Evolutionary conservation across 345 rosid species (phyloP), one percentile per base, ranked within the genome.

Genomic region (Acer negundo): DNA sequence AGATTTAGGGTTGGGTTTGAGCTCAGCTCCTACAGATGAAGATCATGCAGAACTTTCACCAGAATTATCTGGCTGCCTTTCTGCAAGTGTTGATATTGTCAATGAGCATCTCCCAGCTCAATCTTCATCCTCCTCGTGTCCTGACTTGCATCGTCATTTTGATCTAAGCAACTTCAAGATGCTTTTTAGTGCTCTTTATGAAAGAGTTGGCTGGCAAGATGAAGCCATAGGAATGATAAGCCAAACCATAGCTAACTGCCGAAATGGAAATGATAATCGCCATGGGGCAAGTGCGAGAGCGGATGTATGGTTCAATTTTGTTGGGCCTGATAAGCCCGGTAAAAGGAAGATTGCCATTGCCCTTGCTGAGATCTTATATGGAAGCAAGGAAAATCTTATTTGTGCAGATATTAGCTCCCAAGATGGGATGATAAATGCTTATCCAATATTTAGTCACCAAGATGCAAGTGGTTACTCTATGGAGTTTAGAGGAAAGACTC

Each of bases 261-360:
- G 74, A 72, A 53, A 77, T 59, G 75, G 81, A 80, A 80, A 71
- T 13, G 77, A 68, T 35, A 82, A 67, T 35, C 69, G 44, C 40
- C 74, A 46, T 4, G 78, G 62, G 67, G 77, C 47, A 17, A 44
- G 82, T 38, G 70, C 79, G 49, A 83, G 94, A 76, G 84, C 90
- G 58, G 93, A 91, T 78, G 73, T 90, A 53, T 93, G 97, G 95
- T 77, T 93, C 58, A 85, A 84, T 80, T 89, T 93, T 75, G 81
- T 82, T 11, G 97, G 97, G 15, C 83, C 87, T 7, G 94, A 93
- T 78, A 75, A 76, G 56, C 77, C 74, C 58, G 86, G 86, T 15
- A 93, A 91, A 76, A 82, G 78, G 81, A 90, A 82, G 82, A 83
- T 88, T 68, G 93, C 94, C 7, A 24, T 83, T 40, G 87, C 88